These are phyloP conservation scores for Aspergillus costaricaensis DNA, from an alignment of 2,329 filamentous ascomycete genomes.

Conservation along the genomic window DNA sequence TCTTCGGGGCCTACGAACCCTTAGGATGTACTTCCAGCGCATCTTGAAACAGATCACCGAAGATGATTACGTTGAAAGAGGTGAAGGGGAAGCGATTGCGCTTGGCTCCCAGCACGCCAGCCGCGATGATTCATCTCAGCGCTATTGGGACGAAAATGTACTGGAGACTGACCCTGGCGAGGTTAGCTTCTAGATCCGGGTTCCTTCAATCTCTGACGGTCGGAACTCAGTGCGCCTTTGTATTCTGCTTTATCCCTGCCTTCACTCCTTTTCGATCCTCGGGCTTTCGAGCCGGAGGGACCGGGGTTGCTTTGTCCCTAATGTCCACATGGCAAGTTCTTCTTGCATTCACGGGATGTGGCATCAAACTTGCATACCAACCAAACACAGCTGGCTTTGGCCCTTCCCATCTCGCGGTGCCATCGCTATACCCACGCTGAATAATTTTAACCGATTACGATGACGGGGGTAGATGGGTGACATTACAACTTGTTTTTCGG, in stretches of 20 bases:
- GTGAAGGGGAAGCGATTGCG: slow-evolving; percentile 45
- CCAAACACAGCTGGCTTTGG: slow-evolving; percentile 17
- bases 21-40: slow-evolving; percentile 80
- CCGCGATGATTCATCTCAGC: slow-evolving; percentile 32
- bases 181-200: slow-evolving; percentile 42
- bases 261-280: slow-evolving; percentile 7
- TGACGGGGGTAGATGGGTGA: slow-evolving; percentile 10
- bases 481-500: slow-evolving; percentile 12
- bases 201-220: too few species aligned
- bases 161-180: slow-evolving; percentile 47
- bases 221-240: not conserved
- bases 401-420: slow-evolving; percentile 12
- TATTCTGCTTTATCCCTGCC: slow-evolving; percentile 7
- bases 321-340: slow-evolving; percentile 8
- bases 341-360: slow-evolving; percentile 12
- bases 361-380: slow-evolving; percentile 23
- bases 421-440: slow-evolving; percentile 8
- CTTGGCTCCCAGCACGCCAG: slow-evolving; percentile 37
- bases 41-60: slow-evolving; percentile 76
- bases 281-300: slow-evolving; percentile 20
- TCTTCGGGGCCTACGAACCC: slow-evolving; percentile 74
- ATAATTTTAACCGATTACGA: slow-evolving; percentile 20
- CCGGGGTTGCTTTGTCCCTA: slow-evolving; percentile 15
- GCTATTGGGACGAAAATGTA: slow-evolving; percentile 45
- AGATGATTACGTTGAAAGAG: slow-evolving; percentile 47